Percentiles rank a stretch among this genome's conserved stretches.
Evolutionary conservation across 23 red algal species (phyloP).

Genomic region (Gracilaria caudata): DNA sequence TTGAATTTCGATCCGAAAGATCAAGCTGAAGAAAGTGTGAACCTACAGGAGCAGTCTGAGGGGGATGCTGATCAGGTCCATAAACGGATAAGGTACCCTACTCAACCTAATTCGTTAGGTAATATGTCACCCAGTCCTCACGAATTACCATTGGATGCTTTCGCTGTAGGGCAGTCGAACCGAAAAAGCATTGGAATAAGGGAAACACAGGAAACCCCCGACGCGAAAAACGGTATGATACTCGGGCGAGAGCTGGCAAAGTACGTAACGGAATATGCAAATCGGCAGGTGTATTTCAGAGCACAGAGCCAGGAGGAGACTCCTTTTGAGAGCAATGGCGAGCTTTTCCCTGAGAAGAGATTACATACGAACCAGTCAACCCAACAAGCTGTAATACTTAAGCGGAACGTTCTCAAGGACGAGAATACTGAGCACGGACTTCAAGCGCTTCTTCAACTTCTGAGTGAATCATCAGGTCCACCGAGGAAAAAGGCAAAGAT

Average conservation of each 20-base stretch:
- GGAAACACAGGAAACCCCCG: neutral
- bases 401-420: neutral
- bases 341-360: neutral
- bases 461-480: neutral
- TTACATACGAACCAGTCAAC: neutral
- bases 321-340: neutral
- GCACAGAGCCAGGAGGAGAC: neutral
- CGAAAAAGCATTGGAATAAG: neutral
- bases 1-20: neutral
- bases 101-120: neutral
- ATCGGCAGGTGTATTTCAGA: neutral
- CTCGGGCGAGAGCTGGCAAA: neutral
- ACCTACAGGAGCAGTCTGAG: neutral
- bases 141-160: neutral
- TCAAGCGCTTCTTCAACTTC: constrained; percentile 1
- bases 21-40: neutral
- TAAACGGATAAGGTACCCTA: neutral
- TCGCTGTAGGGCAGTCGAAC: neutral
- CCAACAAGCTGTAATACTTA: neutral
- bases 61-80: neutral
- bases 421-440: neutral
- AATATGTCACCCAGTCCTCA: neutral
- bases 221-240: neutral
- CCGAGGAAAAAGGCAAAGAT: neutral
- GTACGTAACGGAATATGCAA: neutral